phyloP scores from a whole-genome alignment of 805 yeast genomes.

The Scheffersomyces amazonensis region DNA sequence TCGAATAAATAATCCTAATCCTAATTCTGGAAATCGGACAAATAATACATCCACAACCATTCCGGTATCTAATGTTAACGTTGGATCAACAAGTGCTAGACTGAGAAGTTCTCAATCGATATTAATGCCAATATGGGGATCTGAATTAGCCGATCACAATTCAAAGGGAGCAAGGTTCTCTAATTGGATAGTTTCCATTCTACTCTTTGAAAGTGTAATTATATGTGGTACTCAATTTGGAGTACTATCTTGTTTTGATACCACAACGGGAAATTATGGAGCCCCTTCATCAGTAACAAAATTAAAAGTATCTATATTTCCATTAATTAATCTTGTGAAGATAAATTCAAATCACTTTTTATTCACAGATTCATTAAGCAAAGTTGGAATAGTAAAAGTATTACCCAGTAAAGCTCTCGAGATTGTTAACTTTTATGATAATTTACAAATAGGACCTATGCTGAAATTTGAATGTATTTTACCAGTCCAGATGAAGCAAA shows the following conservation, averaged over 20 bases:
- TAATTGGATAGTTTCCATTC: slow-evolving; percentile 22
- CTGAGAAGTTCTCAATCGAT: background rate
- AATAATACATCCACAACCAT: too few relatives aligned
- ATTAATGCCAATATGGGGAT: slow-evolving; percentile 12
- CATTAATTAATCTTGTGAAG: slow-evolving; percentile 16
- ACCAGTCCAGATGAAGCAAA: too few relatives aligned
- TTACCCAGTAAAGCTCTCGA: slow-evolving; percentile 5
- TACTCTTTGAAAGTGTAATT: slow-evolving; percentile 13
- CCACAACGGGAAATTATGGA: slow-evolving; percentile 14
- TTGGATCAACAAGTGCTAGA: too few relatives aligned
- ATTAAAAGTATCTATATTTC: slow-evolving; percentile 21
- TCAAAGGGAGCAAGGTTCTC: slow-evolving; percentile 8
- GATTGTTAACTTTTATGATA: slow-evolving; percentile 10
- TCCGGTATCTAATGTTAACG: too few relatives aligned
- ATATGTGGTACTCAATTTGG: slow-evolving; percentile 34
- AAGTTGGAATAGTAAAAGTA: slow-evolving; percentile 22
- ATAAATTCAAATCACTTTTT: slow-evolving; percentile 16
- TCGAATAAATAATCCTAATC: too few relatives aligned
- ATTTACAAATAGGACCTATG: slow-evolving; percentile 14
- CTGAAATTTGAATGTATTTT: slow-evolving; percentile 1
- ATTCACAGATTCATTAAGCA: slow-evolving; percentile 28
- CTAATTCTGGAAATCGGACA: too few relatives aligned
- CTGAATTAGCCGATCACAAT: slow-evolving; percentile 7
- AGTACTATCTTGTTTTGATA: slow-evolving; percentile 7
- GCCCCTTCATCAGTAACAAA: slow-evolving; percentile 7